Base-by-base conservation (phyloP, 139 green algal genomes). In the Chlorella sp. region DNA sequence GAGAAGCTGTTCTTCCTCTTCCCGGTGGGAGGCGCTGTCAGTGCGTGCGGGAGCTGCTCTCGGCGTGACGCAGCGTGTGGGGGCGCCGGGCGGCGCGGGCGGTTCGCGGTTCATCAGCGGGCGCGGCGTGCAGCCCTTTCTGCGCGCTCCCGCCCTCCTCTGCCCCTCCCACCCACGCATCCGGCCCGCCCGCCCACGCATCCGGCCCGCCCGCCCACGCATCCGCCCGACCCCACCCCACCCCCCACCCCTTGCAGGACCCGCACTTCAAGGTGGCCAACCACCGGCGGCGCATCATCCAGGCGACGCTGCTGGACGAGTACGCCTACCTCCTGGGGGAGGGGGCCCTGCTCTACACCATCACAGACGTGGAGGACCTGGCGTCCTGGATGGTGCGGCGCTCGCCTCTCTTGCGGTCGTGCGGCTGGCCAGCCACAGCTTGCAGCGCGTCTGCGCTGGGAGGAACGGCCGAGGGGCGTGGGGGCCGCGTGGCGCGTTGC, bases 1-100 rank as follows among this genome's bases (percentile, higher is more conserved):
- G 87, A 88, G 45, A 98, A 98, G 83, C 86, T 99, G 43, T 99
- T 99, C 87, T 99, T 99, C 87, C 88, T 99, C 1, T 99, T 99
- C 81, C 93, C 96, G 36, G 91, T 95, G 73, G 68, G 88, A 51
- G 38, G 5, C 2, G 59, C 8, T 36, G 29, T 9, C 38, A n/a
- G 8, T 41, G 29, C 21, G 36, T 40, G 56, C 56, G n/a, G 29
- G n/a, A n/a, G n/a, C n/a, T n/a, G n/a, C n/a, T n/a, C n/a, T n/a
- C n/a, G n/a, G n/a, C n/a, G n/a, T n/a, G n/a, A n/a, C n/a, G n/a
- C n/a, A n/a, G n/a, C n/a, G n/a, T n/a, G n/a, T n/a, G n/a, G n/a
- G n/a, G n/a, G n/a, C n/a, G n/a, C n/a, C n/a, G n/a, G n/a, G n/a
- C n/a, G n/a, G n/a, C n/a, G n/a, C n/a, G n/a, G n/a, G n/a, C n/a